Conservation (phyloP, 176 grass and related monocot genomes). For the Typha latifolia region DNA sequence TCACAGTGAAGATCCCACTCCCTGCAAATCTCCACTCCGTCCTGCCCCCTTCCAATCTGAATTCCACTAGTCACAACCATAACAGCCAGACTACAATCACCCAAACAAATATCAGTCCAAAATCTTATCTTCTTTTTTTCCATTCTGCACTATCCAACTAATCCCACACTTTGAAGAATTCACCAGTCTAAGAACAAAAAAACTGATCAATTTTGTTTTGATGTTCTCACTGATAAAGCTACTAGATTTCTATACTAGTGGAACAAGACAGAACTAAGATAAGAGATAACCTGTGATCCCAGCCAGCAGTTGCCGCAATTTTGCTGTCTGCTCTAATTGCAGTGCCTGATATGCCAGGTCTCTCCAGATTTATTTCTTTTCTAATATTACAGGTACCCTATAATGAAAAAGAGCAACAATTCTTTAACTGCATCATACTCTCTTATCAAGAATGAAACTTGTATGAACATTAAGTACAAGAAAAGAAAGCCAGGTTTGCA, state of each 20-base stretch:
- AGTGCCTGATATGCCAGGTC: constrained; percentile 49
- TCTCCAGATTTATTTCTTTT: constrained; percentile 75
- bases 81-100: too few species aligned
- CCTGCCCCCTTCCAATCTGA: too few species aligned
- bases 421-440: neutral
- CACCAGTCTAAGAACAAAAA: neutral
- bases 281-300: constrained; percentile 72
- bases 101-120: too few species aligned
- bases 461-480: neutral
- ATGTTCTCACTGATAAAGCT: neutral
- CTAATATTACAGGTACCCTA: constrained; percentile 53
- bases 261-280: constrained; percentile 16
- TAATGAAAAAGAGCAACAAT: neutral
- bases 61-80: too few species aligned
- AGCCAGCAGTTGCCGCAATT: constrained; percentile 84
- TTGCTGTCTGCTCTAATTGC: constrained; percentile 69
- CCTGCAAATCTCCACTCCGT: too few species aligned
- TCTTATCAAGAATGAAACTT: neutral
- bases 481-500: neutral
- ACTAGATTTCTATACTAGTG: neutral
- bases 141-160: too few species aligned
- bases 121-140: too few species aligned
- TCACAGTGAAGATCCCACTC: too few species aligned
- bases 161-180: too few species aligned
- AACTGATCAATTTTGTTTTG: neutral